Conservation (phyloP, 306 rosid genomes). For the Malus fusca region DNA sequence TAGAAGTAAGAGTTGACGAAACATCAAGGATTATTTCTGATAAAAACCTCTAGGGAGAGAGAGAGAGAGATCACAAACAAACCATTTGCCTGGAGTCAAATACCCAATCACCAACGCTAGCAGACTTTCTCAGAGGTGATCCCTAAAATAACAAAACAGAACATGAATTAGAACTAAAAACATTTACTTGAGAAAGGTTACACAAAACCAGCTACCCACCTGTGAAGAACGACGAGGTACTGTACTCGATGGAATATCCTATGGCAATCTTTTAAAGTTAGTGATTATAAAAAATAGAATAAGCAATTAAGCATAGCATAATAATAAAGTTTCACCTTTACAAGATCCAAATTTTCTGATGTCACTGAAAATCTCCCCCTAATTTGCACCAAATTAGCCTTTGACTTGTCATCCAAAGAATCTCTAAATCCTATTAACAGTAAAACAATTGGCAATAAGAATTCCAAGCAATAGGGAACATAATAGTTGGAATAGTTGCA, state of each 20-base stretch:
- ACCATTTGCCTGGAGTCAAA: slow-evolving; percentile 77
- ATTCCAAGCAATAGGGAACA: not conserved
- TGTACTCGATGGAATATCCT: slow-evolving; percentile 94
- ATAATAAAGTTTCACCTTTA: slow-evolving; percentile 51
- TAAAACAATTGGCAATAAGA: slow-evolving; percentile 18
- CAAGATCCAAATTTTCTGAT: slow-evolving; percentile 92
- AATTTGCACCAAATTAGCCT: slow-evolving; percentile 92
- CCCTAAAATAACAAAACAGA: slow-evolving; percentile 46
- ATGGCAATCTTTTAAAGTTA: slow-evolving; percentile 41
- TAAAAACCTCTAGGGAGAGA: not conserved
- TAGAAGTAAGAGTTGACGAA: not conserved
- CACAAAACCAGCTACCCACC: slow-evolving; percentile 44
- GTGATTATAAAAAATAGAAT: slow-evolving; percentile 16
- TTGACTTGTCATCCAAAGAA: slow-evolving; percentile 86
- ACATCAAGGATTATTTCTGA: not conserved
- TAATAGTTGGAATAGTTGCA: slow-evolving; percentile 13
- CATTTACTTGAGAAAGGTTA: not conserved
- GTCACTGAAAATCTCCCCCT: slow-evolving; percentile 97
- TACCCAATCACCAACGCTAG: slow-evolving; percentile 95
- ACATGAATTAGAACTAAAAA: slow-evolving; percentile 13
- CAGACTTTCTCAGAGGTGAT: slow-evolving; percentile 82
- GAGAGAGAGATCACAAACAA: slow-evolving; percentile 19
- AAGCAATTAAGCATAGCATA: slow-evolving; percentile 6
- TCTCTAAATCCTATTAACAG: slow-evolving; percentile 72
- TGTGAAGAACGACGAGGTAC: slow-evolving; percentile 79